Evolutionary conservation across 768 basidiomycete genomes (phyloP).

Genomic region (Auriscalpium microsporum): DNA sequence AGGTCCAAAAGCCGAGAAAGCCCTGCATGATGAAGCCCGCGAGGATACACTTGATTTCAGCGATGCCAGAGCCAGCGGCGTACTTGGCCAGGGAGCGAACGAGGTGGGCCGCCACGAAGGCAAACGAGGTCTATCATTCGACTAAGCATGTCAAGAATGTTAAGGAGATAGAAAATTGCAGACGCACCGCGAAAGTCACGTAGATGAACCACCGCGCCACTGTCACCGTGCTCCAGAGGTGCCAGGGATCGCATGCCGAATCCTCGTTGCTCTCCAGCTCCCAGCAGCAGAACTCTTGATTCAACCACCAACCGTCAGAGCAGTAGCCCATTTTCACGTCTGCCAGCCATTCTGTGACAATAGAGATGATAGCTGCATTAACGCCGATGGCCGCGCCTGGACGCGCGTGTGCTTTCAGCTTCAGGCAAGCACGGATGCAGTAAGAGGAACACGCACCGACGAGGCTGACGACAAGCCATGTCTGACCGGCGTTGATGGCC

Average conservation of each 20-base stretch:
- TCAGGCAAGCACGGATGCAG: background rate
- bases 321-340: constrained; percentile 98
- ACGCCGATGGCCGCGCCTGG: constrained; percentile 85
- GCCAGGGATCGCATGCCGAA: constrained; percentile 86
- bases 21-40: constrained; percentile 97
- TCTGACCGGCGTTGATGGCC: constrained; percentile 65
- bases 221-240: constrained; percentile 72
- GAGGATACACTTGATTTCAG: constrained; percentile 97
- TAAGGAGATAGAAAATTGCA: background rate
- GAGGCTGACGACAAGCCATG: constrained; percentile 85
- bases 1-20: constrained; percentile 82
- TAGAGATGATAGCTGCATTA: constrained; percentile 92
- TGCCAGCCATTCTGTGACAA: constrained; percentile 93
- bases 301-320: constrained; percentile 96
- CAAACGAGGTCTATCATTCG: constrained; percentile 55
- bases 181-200: constrained; percentile 78
- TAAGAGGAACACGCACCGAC: constrained; percentile 55
- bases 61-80: constrained; percentile 96
- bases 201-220: constrained; percentile 78
- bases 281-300: constrained; percentile 97
- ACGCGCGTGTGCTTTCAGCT: constrained; percentile 1
- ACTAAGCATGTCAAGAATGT: background rate
- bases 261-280: constrained; percentile 79
- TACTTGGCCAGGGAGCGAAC: constrained; percentile 86
- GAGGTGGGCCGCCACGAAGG: constrained; percentile 81